Evolutionary conservation across 2,329 filamentous ascomycete genomes (phyloP).

Genomic region (Ophiostoma australiae): DNA sequence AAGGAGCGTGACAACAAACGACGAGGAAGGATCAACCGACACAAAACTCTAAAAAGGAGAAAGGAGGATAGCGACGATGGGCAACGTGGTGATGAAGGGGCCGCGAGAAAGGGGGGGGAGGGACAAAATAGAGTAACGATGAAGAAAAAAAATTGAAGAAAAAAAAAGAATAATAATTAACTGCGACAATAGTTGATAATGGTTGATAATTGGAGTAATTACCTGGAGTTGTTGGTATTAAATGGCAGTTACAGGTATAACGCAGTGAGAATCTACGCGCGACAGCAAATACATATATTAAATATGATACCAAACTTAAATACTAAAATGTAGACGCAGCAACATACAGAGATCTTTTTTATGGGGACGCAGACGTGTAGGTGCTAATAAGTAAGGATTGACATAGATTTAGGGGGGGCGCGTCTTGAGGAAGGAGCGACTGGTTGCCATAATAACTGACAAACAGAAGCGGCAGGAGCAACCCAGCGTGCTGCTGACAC

Average conservation of each 20-base stretch:
- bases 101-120: constrained; percentile 9
- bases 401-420: background rate
- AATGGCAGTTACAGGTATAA: background rate
- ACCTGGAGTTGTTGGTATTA: background rate
- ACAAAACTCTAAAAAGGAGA: constrained; percentile 12
- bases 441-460: background rate
- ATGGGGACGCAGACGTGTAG: background rate
- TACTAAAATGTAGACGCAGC: background rate
- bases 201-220: background rate
- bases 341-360: background rate
- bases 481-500: background rate
- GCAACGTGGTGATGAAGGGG: constrained; percentile 14
- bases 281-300: background rate
- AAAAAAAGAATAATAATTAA: background rate
- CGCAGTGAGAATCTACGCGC: background rate
- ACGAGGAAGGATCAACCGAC: background rate
- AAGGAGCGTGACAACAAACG: background rate
- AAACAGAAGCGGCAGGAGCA: background rate
- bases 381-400: background rate
- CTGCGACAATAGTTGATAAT: background rate
- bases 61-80: background rate
- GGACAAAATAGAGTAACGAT: constrained; percentile 5
- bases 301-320: background rate
- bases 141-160: constrained; percentile 1
- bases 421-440: background rate